Conservation (phyloP, 257 asterid genomes). For the Solanum chiquidenum region DNA sequence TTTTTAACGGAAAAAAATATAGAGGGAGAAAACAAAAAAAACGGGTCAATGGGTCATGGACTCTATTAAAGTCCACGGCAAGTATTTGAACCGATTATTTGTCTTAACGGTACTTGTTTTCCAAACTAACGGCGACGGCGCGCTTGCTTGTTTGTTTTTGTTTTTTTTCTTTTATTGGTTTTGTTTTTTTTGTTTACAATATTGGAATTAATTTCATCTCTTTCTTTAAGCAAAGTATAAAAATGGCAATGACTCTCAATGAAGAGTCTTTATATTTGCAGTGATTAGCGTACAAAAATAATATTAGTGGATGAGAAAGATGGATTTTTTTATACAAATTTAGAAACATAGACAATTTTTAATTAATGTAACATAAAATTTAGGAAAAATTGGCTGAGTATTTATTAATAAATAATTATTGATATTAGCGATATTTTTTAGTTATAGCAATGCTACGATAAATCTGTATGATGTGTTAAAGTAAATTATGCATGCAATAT, state of each 20-base stretch:
- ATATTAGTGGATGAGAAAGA: neutral
- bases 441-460: no score
- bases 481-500: no score
- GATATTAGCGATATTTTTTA: no score
- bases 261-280: neutral
- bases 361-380: no score
- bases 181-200: neutral
- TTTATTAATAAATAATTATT: no score
- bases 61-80: neutral
- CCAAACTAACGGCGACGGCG: neutral
- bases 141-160: neutral
- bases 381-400: no score
- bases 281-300: neutral
- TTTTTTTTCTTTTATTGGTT: neutral
- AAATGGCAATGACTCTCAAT: neutral
- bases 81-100: neutral
- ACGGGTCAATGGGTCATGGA: neutral
- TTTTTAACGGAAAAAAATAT: neutral
- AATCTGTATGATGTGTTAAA: no score
- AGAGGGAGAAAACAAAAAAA: neutral
- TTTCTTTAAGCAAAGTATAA: neutral
- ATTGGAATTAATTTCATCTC: neutral
- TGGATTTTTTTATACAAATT: neutral
- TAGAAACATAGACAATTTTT: no score
- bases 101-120: neutral